Percentiles rank a stretch among this genome's conserved stretches.
These are phyloP conservation scores for Nannochloropsis salina DNA, from an alignment of 108 stramenopile species.

Conservation along the genomic window DNA sequence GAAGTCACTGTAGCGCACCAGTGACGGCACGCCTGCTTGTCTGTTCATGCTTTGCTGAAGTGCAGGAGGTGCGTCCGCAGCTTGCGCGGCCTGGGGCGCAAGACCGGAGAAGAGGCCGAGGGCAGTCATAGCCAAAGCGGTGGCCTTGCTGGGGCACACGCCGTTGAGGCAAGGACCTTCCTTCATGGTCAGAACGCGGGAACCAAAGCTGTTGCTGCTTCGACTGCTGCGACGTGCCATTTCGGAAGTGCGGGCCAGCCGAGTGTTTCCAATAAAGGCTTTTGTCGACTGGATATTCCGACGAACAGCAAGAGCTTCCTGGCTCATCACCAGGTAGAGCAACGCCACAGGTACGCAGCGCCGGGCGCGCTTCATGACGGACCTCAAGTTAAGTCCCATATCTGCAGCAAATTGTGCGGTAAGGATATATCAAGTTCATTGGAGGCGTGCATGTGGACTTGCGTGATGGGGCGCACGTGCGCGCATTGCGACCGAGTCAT, in stretches of 20 bases:
- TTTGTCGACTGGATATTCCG: conserved; percentile 1
- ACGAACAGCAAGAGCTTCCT: neutral
- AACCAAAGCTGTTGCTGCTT: neutral
- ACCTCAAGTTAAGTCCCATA: neutral
- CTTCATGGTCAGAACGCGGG: neutral
- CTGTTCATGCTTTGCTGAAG: neutral
- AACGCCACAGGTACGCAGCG: conserved; percentile 1
- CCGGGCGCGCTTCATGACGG: conserved; percentile 11
- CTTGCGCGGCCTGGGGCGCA: neutral
- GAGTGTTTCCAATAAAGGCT: conserved; percentile 2
- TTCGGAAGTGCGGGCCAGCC: conserved; percentile 1
- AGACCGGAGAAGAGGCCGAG: neutral
- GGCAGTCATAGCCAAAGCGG: neutral
- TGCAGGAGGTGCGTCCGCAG: neutral
- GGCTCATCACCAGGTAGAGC: conserved; percentile 17
- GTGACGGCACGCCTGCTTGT: neutral
- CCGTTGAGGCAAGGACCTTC: neutral
- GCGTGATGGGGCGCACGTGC: neutral
- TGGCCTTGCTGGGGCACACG: neutral
- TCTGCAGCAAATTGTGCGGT: neutral
- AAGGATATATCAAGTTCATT: no score
- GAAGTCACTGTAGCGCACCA: conserved; percentile 48
- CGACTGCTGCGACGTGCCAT: neutral
- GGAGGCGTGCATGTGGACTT: neutral
- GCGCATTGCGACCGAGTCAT: conserved; percentile 9